Conservation (phyloP, 1,139 yeast species). For the Yamadazyma atlantica region DNA sequence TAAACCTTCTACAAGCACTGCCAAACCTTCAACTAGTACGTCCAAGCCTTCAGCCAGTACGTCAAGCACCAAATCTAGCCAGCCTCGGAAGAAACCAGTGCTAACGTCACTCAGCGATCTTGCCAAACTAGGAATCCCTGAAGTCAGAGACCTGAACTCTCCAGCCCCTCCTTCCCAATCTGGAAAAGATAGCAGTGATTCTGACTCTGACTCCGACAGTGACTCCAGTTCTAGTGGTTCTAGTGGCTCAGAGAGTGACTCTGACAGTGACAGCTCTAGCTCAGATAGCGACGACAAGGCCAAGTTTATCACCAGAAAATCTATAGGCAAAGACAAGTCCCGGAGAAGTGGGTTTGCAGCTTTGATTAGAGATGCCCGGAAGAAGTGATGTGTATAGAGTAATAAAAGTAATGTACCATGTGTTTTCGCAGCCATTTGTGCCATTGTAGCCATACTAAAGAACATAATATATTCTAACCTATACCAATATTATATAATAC, state of each 20-base stretch:
- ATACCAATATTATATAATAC: too few species aligned
- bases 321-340: constrained; percentile 26
- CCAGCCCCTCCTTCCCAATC: constrained; percentile 9
- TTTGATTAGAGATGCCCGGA: constrained; percentile 50
- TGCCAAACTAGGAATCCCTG: constrained; percentile 61
- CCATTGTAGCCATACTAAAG: too few species aligned
- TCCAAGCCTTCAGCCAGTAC: too few species aligned
- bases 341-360: constrained; percentile 50
- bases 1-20: constrained; percentile 1
- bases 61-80: too few species aligned
- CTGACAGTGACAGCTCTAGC: constrained; percentile 16
- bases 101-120: constrained; percentile 58
- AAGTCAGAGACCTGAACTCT: constrained; percentile 48
- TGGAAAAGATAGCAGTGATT: constrained; percentile 8
- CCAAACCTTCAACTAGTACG: background rate
- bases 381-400: background rate
- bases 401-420: too few species aligned
- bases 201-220: constrained; percentile 12
- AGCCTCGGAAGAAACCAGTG: constrained; percentile 21
- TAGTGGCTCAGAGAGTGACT: constrained; percentile 13
- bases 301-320: constrained; percentile 18
- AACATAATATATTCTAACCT: too few species aligned
- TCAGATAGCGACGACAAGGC: constrained; percentile 18
- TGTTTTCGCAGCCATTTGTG: too few species aligned
- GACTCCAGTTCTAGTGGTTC: too few species aligned